Conservation (phyloP, 352 stramenopile genomes). For the Phytophthora rubi region DNA sequence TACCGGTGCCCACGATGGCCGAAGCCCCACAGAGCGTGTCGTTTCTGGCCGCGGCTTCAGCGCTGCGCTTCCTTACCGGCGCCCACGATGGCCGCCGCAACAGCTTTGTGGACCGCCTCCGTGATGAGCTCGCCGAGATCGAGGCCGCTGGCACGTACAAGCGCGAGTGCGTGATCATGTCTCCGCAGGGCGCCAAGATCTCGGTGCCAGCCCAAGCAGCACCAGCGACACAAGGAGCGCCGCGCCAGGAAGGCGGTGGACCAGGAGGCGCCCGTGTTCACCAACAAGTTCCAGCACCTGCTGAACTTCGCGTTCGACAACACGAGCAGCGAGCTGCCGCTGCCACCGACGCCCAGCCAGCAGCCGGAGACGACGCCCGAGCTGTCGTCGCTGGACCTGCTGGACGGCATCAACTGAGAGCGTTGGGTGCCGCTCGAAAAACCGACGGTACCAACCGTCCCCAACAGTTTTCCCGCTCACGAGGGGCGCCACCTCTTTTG, state of each 20-base stretch:
- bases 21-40: too few species aligned
- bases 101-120: too few species aligned
- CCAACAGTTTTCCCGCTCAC: slow-evolving; percentile 1
- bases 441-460: slow-evolving; percentile 30
- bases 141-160: too few species aligned
- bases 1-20: too few species aligned
- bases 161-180: too few species aligned
- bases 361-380: slow-evolving; percentile 7
- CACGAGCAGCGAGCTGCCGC: slow-evolving; percentile 11
- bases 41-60: too few species aligned
- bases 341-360: background rate
- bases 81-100: too few species aligned
- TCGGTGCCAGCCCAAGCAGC: slow-evolving; percentile 8
- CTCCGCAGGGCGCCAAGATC: too few species aligned
- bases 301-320: slow-evolving; percentile 71
- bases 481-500: slow-evolving; percentile 5
- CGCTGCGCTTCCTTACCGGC: too few species aligned
- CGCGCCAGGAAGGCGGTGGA: slow-evolving; percentile 17
- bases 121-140: too few species aligned
- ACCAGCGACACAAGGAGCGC: slow-evolving; percentile 33
- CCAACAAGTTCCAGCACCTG: slow-evolving; percentile 88
- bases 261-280: slow-evolving; percentile 58
- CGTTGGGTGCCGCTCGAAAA: slow-evolving; percentile 13
- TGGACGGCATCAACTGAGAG: slow-evolving; percentile 5
- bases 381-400: slow-evolving; percentile 21